A percentile compares a stretch with the other conserved stretches of the same genome.
Evolutionary conservation across 2,329 filamentous ascomycete species (phyloP).

Genomic region (Cytospora leucostoma): DNA sequence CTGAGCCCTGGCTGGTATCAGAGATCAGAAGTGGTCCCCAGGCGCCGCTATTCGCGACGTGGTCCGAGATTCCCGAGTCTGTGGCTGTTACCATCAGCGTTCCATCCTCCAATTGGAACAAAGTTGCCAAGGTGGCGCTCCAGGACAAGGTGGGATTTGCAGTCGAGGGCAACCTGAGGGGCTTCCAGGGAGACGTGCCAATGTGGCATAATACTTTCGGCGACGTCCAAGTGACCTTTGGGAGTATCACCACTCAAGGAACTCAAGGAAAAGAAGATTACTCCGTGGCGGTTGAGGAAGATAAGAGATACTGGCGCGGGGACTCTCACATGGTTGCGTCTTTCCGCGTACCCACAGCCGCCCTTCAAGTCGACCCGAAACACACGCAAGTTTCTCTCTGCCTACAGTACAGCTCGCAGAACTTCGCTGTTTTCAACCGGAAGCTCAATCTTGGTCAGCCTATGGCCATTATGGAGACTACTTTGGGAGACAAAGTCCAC

Average conservation of each 20-base stretch:
- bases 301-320: conserved; percentile 41
- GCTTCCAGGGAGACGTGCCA: conserved; percentile 5
- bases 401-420: conserved; percentile 34
- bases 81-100: conserved; percentile 43
- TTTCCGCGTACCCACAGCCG: conserved; percentile 42
- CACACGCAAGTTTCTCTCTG: conserved; percentile 38
- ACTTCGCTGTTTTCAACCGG: conserved; percentile 30
- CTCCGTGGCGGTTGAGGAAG: conserved; percentile 38
- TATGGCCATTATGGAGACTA: conserved; percentile 39
- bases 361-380: conserved; percentile 39
- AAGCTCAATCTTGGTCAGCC: conserved; percentile 32
- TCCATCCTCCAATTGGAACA: conserved; percentile 35
- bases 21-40: conserved; percentile 30
- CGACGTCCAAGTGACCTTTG: conserved; percentile 46
- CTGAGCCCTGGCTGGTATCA: conserved; percentile 36
- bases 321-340: conserved; percentile 43
- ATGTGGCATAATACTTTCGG: conserved; percentile 42
- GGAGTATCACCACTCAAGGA: conserved; percentile 36
- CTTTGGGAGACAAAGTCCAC: conserved; percentile 32
- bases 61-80: conserved; percentile 40
- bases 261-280: conserved; percentile 36
- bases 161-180: conserved; percentile 25
- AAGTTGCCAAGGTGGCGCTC: conserved; percentile 32
- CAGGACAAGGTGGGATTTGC: conserved; percentile 26
- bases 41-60: conserved; percentile 38